Evolutionary conservation across 1,284 basidiomycete genomes (phyloP), one percentile per base, ranked within the genome.

Genomic region (Malassezia brasiliensis): DNA sequence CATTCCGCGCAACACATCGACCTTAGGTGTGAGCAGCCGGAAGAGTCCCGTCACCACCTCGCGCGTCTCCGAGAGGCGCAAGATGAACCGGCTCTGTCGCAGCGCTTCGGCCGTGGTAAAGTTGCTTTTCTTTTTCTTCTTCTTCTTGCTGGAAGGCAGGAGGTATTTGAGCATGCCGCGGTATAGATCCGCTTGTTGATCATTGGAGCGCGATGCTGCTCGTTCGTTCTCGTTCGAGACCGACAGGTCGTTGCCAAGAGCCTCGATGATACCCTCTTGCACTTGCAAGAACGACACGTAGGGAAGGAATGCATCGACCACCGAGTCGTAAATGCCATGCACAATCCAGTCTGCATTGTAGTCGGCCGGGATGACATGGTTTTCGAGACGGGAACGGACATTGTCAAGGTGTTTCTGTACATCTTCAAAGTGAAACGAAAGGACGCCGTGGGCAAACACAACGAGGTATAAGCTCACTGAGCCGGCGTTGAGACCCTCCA

Each of bases 271-370:
- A n/a, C 60, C 59, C 5, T 63, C 45, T 35, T 47, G 45, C 35
- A 35, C 14, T 22, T 19, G 32, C 41, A 96, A 85, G 55, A 85
- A 85, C 51, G 85, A 81, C 46, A 93, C 79, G 53, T 90, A 80
- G 1, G 91, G 90, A 75, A 90, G 89, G 77, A 94, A 94, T 1
- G 88, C 84, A 72, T 96, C 91, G 31, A 96, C 89, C 48, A 96
- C 84, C 1, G 90, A 93, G 71, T 96, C 91, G 69, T 96, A 79
- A 50, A 96, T 80, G 15, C 86, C 88, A 74, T 96, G 90, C 0
- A 89, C 88, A 62, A 96, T 89, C 90, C 90, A 96, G 72, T 93
- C 71, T 15, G 66, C 58, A 12, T 52, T 65, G 45, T 62, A 52
- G 45, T 72, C 63, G 40, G 65, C 62, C 5, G 66, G 61, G 10